Evolutionary conservation across 2,329 filamentous ascomycete genomes (phyloP).

Genomic region (Fusarium liriodendri): DNA sequence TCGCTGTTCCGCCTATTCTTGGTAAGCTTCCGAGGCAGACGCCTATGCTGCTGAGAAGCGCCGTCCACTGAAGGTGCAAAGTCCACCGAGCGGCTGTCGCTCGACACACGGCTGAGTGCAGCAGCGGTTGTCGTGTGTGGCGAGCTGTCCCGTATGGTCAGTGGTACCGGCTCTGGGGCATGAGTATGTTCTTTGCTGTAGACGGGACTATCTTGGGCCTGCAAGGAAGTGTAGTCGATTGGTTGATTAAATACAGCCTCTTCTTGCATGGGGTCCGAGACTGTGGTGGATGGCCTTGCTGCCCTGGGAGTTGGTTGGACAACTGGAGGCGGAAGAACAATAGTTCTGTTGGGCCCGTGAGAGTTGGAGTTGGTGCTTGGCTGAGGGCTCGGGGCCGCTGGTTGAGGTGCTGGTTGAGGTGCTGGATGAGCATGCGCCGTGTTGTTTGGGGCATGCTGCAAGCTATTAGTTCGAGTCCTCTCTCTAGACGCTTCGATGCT

Average conservation of each 20-base stretch:
- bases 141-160: conserved; percentile 40
- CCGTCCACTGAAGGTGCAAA: conserved; percentile 40
- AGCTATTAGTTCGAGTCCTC: conserved; percentile 16
- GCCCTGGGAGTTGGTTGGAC: conserved; percentile 6
- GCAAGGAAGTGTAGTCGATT: conserved; percentile 40
- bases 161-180: conserved; percentile 26
- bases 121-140: conserved; percentile 33
- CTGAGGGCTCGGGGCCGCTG: conserved; percentile 13
- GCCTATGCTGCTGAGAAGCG: conserved; percentile 44
- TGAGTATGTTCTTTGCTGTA: conserved; percentile 35
- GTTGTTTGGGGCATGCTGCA: conserved; percentile 24
- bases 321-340: conserved; percentile 15
- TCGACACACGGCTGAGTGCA: conserved; percentile 47
- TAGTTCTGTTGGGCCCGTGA: conserved; percentile 17
- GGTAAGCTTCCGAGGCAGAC: conserved; percentile 55
- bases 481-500: not conserved
- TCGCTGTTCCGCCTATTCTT: conserved; percentile 55
- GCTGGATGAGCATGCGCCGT: not conserved
- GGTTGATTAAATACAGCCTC: conserved; percentile 49
- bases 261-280: conserved; percentile 47
- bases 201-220: conserved; percentile 43
- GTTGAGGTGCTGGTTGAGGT: conserved; percentile 5
- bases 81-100: conserved; percentile 49
- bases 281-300: conserved; percentile 15
- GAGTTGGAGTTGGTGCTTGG: conserved; percentile 7